Evolutionary conservation across 2,329 filamentous ascomycete species (phyloP).

Genomic region (Beauveria scarabaeidicola): DNA sequence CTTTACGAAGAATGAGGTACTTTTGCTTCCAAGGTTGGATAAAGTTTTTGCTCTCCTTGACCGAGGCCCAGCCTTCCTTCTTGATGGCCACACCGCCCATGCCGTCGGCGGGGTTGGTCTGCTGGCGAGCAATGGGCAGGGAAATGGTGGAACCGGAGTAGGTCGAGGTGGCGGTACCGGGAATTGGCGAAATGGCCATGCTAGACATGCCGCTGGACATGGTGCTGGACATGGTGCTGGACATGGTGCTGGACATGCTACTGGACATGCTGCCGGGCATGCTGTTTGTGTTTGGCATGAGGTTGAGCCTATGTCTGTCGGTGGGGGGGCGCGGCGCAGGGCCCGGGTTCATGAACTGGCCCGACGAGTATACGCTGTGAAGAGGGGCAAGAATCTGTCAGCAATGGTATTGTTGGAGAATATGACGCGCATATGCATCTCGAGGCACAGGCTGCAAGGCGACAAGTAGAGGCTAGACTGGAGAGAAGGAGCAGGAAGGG

Average conservation of each 20-base stretch:
- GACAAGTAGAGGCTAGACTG: neutral
- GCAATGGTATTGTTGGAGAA: neutral
- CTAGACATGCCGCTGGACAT: conserved; percentile 71
- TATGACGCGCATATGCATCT: too few relatives aligned
- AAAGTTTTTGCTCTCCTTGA: conserved; percentile 85
- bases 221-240: conserved; percentile 28
- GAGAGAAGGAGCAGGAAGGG: neutral
- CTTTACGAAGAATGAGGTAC: conserved; percentile 85
- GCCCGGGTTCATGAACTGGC: conserved; percentile 91
- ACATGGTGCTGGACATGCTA: neutral
- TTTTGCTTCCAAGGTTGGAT: conserved; percentile 84
- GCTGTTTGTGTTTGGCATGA: conserved; percentile 63
- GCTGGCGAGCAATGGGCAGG: conserved; percentile 57
- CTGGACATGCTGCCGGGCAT: conserved; percentile 71
- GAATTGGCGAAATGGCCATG: conserved; percentile 65
- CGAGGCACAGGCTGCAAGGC: too few relatives aligned
- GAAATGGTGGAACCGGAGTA: conserved; percentile 66
- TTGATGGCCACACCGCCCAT: conserved; percentile 63
- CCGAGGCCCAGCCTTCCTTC: conserved; percentile 73
- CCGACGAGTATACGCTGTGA: conserved; percentile 43
- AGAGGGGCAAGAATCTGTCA: neutral
- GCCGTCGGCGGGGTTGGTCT: conserved; percentile 52
- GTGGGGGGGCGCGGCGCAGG: conserved; percentile 85
- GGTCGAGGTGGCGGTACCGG: conserved; percentile 55
- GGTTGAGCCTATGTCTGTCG: conserved; percentile 71